Conservation (phyloP, 148 eudicot genomes). For the Limonium bicolor region DNA sequence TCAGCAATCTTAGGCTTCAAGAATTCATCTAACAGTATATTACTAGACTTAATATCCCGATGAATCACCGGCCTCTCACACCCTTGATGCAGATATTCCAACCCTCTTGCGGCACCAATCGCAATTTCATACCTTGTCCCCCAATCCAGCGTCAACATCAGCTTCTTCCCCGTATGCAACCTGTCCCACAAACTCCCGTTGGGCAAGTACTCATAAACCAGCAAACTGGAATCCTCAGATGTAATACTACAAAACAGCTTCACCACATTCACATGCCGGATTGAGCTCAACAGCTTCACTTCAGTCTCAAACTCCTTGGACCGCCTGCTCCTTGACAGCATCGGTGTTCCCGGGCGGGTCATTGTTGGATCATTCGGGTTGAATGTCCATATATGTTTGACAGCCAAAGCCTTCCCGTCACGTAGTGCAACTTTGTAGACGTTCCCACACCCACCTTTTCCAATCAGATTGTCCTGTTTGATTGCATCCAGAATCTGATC, state of each 20-base stretch:
- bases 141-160: constrained; percentile 62
- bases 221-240: constrained; percentile 77
- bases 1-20: constrained; percentile 85
- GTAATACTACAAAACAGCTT: constrained; percentile 78
- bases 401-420: constrained; percentile 61
- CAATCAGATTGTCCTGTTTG: constrained; percentile 63
- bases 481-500: constrained; percentile 67
- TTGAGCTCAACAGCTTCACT: constrained; percentile 68
- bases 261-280: constrained; percentile 80
- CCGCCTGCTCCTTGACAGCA: constrained; percentile 33
- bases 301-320: constrained; percentile 68
- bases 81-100: constrained; percentile 86
- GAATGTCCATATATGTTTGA: constrained; percentile 68
- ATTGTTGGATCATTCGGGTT: constrained; percentile 17
- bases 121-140: constrained; percentile 64
- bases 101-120: constrained; percentile 68
- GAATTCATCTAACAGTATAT: constrained; percentile 69
- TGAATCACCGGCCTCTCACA: constrained; percentile 71
- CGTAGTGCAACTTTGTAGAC: constrained; percentile 50
- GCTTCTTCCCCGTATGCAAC: constrained; percentile 32
- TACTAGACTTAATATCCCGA: constrained; percentile 89
- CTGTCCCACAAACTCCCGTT: constrained; percentile 90
- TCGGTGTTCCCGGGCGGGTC: constrained; percentile 27
- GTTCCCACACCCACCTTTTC: constrained; percentile 89
- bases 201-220: constrained; percentile 82